Conservation (phyloP, 108 stramenopile genomes). For the Discostella stelligeroides region DNA sequence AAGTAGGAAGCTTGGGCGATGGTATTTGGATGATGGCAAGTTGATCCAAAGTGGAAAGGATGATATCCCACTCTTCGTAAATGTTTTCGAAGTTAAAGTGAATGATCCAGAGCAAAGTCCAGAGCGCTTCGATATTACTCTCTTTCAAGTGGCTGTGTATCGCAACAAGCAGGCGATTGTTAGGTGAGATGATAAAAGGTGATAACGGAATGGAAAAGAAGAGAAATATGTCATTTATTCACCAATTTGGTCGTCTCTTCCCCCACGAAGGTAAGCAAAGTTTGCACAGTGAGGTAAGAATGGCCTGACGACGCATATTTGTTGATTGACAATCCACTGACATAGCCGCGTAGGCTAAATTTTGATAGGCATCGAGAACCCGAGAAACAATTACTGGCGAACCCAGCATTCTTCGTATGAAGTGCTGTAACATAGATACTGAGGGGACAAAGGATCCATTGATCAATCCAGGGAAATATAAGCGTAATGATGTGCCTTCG, state of each 20-base stretch:
- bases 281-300: constrained; percentile 82
- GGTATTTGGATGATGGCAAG: constrained; percentile 65
- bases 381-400: constrained; percentile 60
- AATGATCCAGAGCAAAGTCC: constrained; percentile 65
- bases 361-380: constrained; percentile 60
- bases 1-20: constrained; percentile 66
- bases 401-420: constrained; percentile 77
- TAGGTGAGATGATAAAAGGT: neutral
- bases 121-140: constrained; percentile 64
- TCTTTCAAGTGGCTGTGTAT: constrained; percentile 55
- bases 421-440: constrained; percentile 81
- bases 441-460: constrained; percentile 74
- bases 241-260: constrained; percentile 59
- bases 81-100: constrained; percentile 66
- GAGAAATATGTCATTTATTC: constrained; percentile 1
- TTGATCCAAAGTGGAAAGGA: constrained; percentile 82
- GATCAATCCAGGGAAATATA: constrained; percentile 22
- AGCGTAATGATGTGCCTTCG: constrained; percentile 3
- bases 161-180: neutral
- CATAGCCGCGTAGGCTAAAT: constrained; percentile 56
- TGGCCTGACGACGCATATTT: constrained; percentile 62
- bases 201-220: constrained; percentile 1
- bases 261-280: constrained; percentile 89
- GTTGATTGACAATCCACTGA: constrained; percentile 29
- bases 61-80: constrained; percentile 70